Evolutionary conservation across 352 stramenopile genomes (phyloP), one percentile per base, ranked within the genome.

Genomic region (Phytophthora cactorum): DNA sequence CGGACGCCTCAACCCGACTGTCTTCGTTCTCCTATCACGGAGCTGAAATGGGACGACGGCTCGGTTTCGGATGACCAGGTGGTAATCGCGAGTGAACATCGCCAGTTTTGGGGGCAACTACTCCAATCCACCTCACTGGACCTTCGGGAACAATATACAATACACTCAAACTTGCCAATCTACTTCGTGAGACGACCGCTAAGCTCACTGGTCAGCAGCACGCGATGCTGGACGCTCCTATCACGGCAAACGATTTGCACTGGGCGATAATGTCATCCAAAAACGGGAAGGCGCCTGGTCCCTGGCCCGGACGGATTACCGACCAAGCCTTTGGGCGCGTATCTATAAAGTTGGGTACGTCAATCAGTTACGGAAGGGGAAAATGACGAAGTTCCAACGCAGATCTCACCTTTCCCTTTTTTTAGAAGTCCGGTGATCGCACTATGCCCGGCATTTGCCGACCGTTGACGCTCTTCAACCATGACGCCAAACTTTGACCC

Each of bases 331-430:
- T 1, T 63, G 50, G 63, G 50, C 64, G 5, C 14, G 36, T 10
- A 71, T 66, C 6, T 66, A 59, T 28, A 56, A 66, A 49, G 50
- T 66, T 31, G 46, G 53, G 28, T 31, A 65, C 32, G 55, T 41
- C 7, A 52, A 36, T 34, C 56, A 66, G 29, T 8, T 63, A 22
- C 1, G 28, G 4, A 58, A 59, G n/a, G 51, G 51, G 1, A 59
- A 63, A 34, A 59, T 72, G 64, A 71, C 63, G 0, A 71, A 66
- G 51, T 66, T 66, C 15, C 64, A 71, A 17, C 39, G 63, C 6
- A 25, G 56, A 2, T 50, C 55, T 4, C 56, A 62, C 22, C 4
- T 66, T 11, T 66, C 55, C 9, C 29, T 71, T 22, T 11, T 12
- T 71, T 2, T 62, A 66, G 51, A 53, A 53, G 25, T 27, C 22